phyloP scores from a whole-genome alignment of 108 stramenopile genomes.

The Discostella stelligeroides region DNA sequence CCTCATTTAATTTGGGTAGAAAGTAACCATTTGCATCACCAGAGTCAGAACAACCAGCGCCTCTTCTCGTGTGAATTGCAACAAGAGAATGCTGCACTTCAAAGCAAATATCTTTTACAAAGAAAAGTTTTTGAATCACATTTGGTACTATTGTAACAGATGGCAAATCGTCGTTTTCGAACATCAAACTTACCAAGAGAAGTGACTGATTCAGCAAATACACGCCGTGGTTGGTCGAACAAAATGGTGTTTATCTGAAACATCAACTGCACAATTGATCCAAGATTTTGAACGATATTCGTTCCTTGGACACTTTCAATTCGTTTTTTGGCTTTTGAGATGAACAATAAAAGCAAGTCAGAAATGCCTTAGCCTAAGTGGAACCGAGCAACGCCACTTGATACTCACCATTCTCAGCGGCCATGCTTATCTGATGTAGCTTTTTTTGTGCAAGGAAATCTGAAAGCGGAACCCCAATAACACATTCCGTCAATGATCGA shows the following conservation, averaged over 20 bases:
- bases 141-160: background rate
- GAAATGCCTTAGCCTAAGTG: background rate
- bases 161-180: background rate
- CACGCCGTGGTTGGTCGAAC: conserved; percentile 37
- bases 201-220: conserved; percentile 30
- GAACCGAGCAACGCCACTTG: background rate
- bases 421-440: conserved; percentile 6
- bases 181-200: conserved; percentile 24
- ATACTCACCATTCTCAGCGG: conserved; percentile 7
- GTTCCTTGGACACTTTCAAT: conserved; percentile 8
- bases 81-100: conserved; percentile 32
- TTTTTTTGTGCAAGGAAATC: conserved; percentile 16
- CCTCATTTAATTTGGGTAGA: conserved; percentile 24
- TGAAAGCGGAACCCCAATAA: conserved; percentile 47
- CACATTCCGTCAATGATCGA: conserved; percentile 42
- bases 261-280: conserved; percentile 24
- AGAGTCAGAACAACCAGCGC: conserved; percentile 25
- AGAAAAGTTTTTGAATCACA: background rate
- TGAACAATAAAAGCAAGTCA: background rate
- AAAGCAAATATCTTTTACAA: conserved; percentile 27
- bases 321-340: background rate
- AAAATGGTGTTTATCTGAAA: conserved; percentile 33
- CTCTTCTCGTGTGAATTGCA: conserved; percentile 62
- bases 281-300: conserved; percentile 15
- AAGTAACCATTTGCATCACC: conserved; percentile 28